Evolutionary conservation across 192 early-diverging fungal species (phyloP), one percentile per base, ranked within the genome.

Genomic region (Umbelopsis sp.): DNA sequence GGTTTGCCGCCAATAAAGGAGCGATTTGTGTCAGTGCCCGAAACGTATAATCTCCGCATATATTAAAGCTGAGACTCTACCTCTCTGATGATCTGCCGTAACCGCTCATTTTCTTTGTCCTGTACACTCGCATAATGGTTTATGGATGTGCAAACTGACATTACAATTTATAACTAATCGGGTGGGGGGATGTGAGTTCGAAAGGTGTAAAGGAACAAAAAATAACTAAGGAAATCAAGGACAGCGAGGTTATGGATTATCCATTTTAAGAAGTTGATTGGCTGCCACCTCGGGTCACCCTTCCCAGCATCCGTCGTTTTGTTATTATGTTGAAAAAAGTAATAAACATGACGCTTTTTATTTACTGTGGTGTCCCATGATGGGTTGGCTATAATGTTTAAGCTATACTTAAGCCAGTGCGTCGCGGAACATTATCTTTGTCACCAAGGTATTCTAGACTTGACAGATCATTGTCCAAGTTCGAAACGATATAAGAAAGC

Each of bases 11-110:
- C 37, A 41, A 41, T 10, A 41, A 41, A 41, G 37, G 30, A 25
- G 35, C 55, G 55, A 35, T 35, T 35, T 35, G 55, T 35, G 21
- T 41, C 1, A 35, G 55, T 27, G 27, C 55, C 55, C 15, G 16
- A 25, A 61, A 61, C 21, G 27, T 35, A 61, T 61, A 35, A 35
- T 61, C 55, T 61, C 55, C 55, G 55, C 30, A 35, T 12, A 11
- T 25, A 11, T 25, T 13, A 15, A 10, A 7, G 16, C 53, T 33
- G 53, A 27, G 27, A 20, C 23, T 53, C 55, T 61, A 61, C 55
- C 55, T 61, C 55, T 61, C 55, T 11, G 4, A 61, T 61, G 55
- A 61, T 61, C 27, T 61, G 55, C 18, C 55, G 55, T 30, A 61
- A 61, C 12, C 55, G 55, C 30, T 61, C 55, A 7, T 61, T 61